Evolutionary conservation across 768 basidiomycete genomes (phyloP).

Genomic region (Kondoa malvinella): DNA sequence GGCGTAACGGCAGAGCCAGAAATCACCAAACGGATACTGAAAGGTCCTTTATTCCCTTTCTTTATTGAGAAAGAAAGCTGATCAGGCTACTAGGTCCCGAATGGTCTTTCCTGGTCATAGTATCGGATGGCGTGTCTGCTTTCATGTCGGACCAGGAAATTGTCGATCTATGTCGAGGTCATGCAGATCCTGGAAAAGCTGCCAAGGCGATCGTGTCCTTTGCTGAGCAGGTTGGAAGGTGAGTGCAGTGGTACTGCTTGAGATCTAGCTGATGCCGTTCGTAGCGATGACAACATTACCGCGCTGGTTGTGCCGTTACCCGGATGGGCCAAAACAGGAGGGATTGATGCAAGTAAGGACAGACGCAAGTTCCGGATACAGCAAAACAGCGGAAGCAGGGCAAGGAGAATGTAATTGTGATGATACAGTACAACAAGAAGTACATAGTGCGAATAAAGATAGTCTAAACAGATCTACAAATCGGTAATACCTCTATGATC

Average conservation of each 20-base stretch:
- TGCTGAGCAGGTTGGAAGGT: slow-evolving; percentile 48
- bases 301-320: slow-evolving; percentile 76
- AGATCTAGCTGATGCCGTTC: no score
- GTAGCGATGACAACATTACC: slow-evolving; percentile 83
- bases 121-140: slow-evolving; percentile 89
- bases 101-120: slow-evolving; percentile 69
- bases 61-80: not conserved
- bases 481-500: no score
- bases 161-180: slow-evolving; percentile 64
- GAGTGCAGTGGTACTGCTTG: slow-evolving; percentile 6
- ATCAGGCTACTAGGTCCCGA: slow-evolving; percentile 43
- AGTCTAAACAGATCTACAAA: no score
- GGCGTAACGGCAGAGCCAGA: slow-evolving; percentile 27
- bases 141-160: slow-evolving; percentile 86
- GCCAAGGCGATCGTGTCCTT: slow-evolving; percentile 68
- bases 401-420: not conserved
- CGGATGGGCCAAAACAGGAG: slow-evolving; percentile 72
- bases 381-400: slow-evolving; percentile 23
- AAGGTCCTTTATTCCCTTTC: not conserved
- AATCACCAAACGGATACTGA: slow-evolving; percentile 1
- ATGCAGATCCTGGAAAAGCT: slow-evolving; percentile 52
- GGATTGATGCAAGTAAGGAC: slow-evolving; percentile 63
- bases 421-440: no score
- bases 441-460: no score
- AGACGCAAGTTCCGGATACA: slow-evolving; percentile 57